Evolutionary conservation across 352 stramenopile genomes (phyloP).

Genomic region (Phytophthora rubi): DNA sequence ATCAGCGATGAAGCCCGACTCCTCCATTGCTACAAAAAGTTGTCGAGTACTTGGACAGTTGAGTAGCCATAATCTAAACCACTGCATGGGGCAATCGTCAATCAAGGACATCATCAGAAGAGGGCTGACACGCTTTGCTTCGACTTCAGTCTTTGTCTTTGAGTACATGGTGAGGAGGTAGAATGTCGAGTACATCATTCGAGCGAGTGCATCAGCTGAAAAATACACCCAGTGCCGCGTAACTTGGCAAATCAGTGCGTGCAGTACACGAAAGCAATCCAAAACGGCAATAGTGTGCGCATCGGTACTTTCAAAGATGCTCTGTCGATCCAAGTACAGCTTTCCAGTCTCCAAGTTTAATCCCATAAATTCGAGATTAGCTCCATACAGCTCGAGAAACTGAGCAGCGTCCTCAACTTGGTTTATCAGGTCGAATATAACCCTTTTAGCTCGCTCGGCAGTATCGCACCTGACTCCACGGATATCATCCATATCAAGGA

Average conservation of each 20-base stretch:
- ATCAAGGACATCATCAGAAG: slow-evolving; percentile 45
- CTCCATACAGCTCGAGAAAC: slow-evolving; percentile 60
- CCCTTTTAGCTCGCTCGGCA: slow-evolving; percentile 28
- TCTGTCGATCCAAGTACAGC: slow-evolving; percentile 37
- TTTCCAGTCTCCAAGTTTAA: slow-evolving; percentile 25
- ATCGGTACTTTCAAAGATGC: slow-evolving; percentile 16
- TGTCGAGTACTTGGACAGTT: slow-evolving; percentile 45
- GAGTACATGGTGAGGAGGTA: slow-evolving; percentile 53
- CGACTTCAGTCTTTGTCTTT: slow-evolving; percentile 23
- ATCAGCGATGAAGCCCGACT: slow-evolving; percentile 45
- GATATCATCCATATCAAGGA: slow-evolving; percentile 34
- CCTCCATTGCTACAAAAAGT: slow-evolving; percentile 43
- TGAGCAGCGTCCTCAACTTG: slow-evolving; percentile 53
- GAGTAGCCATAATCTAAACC: slow-evolving; percentile 58
- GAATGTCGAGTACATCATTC: slow-evolving; percentile 50
- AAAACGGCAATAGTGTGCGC: slow-evolving; percentile 18
- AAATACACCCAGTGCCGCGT: slow-evolving; percentile 70
- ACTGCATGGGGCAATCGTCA: slow-evolving; percentile 36
- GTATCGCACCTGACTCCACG: slow-evolving; percentile 10
- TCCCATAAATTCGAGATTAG: slow-evolving; percentile 55
- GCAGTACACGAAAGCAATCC: slow-evolving; percentile 55
- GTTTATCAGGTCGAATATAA: slow-evolving; percentile 51
- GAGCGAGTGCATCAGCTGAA: slow-evolving; percentile 46
- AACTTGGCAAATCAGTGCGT: slow-evolving; percentile 39
- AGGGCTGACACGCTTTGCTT: slow-evolving; percentile 30